These are phyloP conservation scores for Boletus hoseneyae DNA, from an alignment of 1,284 basidiomycete species.

Conservation along the genomic window DNA sequence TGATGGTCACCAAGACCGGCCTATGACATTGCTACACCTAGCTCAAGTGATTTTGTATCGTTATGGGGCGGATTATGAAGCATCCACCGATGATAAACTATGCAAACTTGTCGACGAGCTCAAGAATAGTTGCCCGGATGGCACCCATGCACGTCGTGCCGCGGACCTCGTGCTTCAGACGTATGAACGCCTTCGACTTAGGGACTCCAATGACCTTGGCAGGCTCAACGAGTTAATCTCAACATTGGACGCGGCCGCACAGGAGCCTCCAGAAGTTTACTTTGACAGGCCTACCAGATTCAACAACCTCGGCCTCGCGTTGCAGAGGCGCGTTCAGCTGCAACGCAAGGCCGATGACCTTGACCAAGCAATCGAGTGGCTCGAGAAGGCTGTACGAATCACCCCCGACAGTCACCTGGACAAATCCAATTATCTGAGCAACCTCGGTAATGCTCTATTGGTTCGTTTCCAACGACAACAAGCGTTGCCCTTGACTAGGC, in stretches of 20 bases:
- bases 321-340: constrained; percentile 9
- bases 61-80: not conserved
- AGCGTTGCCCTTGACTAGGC: not conserved
- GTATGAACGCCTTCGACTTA: not conserved
- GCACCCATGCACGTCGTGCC: not conserved
- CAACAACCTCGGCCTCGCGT: constrained; percentile 6
- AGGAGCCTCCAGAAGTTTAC: not conserved
- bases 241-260: not conserved
- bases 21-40: constrained; percentile 10
- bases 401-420: not conserved
- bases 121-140: not conserved
- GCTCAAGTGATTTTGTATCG: constrained; percentile 7
- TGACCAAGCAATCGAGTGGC: constrained; percentile 1
- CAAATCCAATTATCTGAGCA: not conserved
- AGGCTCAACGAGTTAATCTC: constrained; percentile 5
- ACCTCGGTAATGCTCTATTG: not conserved
- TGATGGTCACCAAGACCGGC: constrained; percentile 4
- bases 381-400: not conserved
- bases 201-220: not conserved
- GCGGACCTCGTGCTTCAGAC: constrained; percentile 9
- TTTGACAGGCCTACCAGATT: not conserved
- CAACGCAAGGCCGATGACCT: not conserved
- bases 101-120: not conserved
- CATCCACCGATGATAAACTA: not conserved
- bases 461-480: not conserved